These are phyloP conservation scores for Symbiotaphrina buchneri DNA, from an alignment of 495 filamentous ascomycete genomes.

Conservation along the genomic window DNA sequence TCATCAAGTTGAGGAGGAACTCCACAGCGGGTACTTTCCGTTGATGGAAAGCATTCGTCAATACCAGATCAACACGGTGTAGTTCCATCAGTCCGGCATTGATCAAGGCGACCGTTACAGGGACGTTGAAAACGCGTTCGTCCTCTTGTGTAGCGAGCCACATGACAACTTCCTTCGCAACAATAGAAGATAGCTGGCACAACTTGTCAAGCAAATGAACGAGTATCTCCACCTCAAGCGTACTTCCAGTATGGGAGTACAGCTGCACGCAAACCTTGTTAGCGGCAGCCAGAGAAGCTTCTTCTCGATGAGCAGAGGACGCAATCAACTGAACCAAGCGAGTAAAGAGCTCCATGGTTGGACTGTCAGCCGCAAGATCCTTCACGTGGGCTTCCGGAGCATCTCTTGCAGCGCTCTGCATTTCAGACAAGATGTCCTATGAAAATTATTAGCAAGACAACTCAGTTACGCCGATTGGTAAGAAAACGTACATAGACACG, in stretches of 20 bases:
- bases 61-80: slow-evolving; percentile 52
- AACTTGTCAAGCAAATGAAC: slow-evolving; percentile 61
- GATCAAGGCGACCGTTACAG: slow-evolving; percentile 54
- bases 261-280: slow-evolving; percentile 48
- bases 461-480: no score
- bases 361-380: slow-evolving; percentile 9
- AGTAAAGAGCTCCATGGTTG: slow-evolving; percentile 16
- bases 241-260: slow-evolving; percentile 31
- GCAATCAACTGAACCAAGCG: slow-evolving; percentile 26
- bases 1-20: slow-evolving; percentile 52
- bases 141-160: slow-evolving; percentile 48
- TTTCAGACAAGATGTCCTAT: slow-evolving; percentile 41
- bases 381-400: slow-evolving; percentile 27
- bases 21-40: slow-evolving; percentile 47
- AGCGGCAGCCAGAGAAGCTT: slow-evolving; percentile 40
- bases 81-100: slow-evolving; percentile 54
- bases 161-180: slow-evolving; percentile 51
- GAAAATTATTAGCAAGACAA: background rate
- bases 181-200: slow-evolving; percentile 52
- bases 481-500: slow-evolving; percentile 19
- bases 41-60: slow-evolving; percentile 44
- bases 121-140: slow-evolving; percentile 54
- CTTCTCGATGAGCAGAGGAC: slow-evolving; percentile 30
- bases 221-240: slow-evolving; percentile 59
- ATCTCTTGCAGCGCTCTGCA: slow-evolving; percentile 38